Percentiles rank a stretch among this genome's conserved stretches.
phyloP scores from a whole-genome alignment of 1,284 basidiomycete genomes.

The Austroboletus niveus region DNA sequence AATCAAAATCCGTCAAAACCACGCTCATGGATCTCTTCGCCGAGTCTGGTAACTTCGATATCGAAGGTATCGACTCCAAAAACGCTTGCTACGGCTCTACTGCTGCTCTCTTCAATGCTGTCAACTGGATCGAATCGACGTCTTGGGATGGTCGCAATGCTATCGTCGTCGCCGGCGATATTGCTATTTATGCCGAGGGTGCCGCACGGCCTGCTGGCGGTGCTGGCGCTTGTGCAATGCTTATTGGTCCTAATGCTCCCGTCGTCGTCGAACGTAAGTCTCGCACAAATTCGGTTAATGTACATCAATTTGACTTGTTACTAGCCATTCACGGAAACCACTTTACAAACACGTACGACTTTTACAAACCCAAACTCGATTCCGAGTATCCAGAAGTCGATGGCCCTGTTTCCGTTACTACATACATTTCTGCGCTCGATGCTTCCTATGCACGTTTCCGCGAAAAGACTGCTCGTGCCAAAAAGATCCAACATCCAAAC shows the following conservation, averaged over 20 bases:
- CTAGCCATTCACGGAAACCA: slow-evolving; percentile 95
- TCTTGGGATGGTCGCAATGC: slow-evolving; percentile 99
- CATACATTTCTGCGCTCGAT: slow-evolving; percentile 94
- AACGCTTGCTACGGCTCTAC: slow-evolving; percentile 99
- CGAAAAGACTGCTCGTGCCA: slow-evolving; percentile 74
- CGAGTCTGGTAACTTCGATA: slow-evolving; percentile 90
- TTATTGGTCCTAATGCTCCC: slow-evolving; percentile 96
- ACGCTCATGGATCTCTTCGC: slow-evolving; percentile 98
- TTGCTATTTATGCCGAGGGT: slow-evolving; percentile 98
- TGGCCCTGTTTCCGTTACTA: slow-evolving; percentile 93
- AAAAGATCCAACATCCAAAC: slow-evolving; percentile 44
- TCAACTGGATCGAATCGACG: slow-evolving; percentile 95
- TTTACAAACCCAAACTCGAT: slow-evolving; percentile 93
- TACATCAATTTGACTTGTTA: slow-evolving; percentile 6
- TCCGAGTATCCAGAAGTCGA: slow-evolving; percentile 98
- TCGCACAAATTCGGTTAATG: slow-evolving; percentile 10
- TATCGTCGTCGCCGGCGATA: slow-evolving; percentile 96
- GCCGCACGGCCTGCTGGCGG: slow-evolving; percentile 94
- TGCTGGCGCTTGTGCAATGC: slow-evolving; percentile 92
- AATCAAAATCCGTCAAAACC: slow-evolving; percentile 99
- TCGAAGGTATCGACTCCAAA: slow-evolving; percentile 99
- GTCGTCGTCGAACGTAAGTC: slow-evolving; percentile 93
- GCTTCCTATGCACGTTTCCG: slow-evolving; percentile 86
- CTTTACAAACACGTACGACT: slow-evolving; percentile 98
- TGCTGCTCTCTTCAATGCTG: slow-evolving; percentile 95